Evolutionary conservation across 805 yeast species (phyloP).

Genomic region (Brettanomyces naardenensis): DNA sequence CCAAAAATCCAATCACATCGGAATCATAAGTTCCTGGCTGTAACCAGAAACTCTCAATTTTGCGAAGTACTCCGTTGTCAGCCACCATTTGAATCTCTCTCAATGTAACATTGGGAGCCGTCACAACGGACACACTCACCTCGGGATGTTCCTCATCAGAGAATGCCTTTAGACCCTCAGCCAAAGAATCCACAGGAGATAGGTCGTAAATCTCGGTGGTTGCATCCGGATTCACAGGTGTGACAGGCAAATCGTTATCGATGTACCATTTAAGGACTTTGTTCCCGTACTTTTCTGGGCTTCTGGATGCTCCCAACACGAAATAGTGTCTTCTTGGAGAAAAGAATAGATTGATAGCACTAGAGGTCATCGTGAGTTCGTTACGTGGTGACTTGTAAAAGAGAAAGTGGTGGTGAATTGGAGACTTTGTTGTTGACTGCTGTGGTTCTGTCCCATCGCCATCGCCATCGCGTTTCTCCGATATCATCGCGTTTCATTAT

Average conservation of each 20-base stretch:
- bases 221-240: slow-evolving; percentile 58
- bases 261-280: slow-evolving; percentile 65
- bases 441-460: too few species aligned
- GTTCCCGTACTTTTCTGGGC: slow-evolving; percentile 59
- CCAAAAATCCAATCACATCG: slow-evolving; percentile 33
- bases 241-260: slow-evolving; percentile 45
- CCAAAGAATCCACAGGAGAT: not conserved
- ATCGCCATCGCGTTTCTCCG: too few species aligned
- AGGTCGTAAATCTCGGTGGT: slow-evolving; percentile 26
- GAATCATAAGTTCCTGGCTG: slow-evolving; percentile 74
- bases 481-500: too few species aligned
- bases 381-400: too few species aligned
- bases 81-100: slow-evolving; percentile 25
- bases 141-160: slow-evolving; percentile 1
- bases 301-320: slow-evolving; percentile 67
- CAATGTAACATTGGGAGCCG: slow-evolving; percentile 59
- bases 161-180: slow-evolving; percentile 5
- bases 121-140: slow-evolving; percentile 50
- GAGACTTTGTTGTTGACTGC: too few species aligned
- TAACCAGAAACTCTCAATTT: slow-evolving; percentile 62
- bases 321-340: slow-evolving; percentile 3
- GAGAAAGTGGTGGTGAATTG: too few species aligned
- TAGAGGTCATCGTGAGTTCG: not conserved
- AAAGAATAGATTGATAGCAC: slow-evolving; percentile 6
- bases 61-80: slow-evolving; percentile 10